Evolutionary conservation across 1,284 basidiomycete species (phyloP), one percentile per base, ranked within the genome.

Genomic region (Microbotryum saponariae): DNA sequence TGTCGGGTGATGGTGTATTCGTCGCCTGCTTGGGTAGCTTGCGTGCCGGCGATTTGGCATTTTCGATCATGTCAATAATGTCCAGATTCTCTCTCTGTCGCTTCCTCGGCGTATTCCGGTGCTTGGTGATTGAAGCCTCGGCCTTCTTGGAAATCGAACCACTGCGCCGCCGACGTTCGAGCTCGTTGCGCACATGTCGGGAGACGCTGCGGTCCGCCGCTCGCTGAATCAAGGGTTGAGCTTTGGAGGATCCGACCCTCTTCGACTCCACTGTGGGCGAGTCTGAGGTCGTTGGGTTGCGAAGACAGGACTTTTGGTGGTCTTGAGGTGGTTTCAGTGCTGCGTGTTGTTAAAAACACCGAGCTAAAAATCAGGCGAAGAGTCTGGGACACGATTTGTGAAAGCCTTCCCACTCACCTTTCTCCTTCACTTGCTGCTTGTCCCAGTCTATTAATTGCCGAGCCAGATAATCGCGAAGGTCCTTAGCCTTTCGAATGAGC

Each of bases 21-120:
- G 12, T 12, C 37, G 37, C 37, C 12, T 42, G 37, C 37, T 42
- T 42, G 37, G 37, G 12, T 42, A 6, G 37, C 16, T 42, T 42
- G 37, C 37, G 37, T 12, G 37, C 37, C 37, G 37, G 37, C 12
- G 37, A 5, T 18, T 42, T 42, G 37, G 37, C 37, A 42, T 42
- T 14, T 16, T 42, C 12, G 18, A 58, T 33, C 27, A 50, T 27
- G 37, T 54, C 31, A 47, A 55, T 50, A 23, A 31, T 49, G 27
- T 55, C 54, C 8, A 66, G 49, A 49, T 66, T 66, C 42, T 44
- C 16, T 37, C 54, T 59, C 56, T 63, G 62, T n/a, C 60, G 52
- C 31, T 60, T 62, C 47, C 65, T 51, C 23, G 65, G 48, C 48
- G 48, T 51, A 5, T 33, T 56, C 29, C 31, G 46, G 47, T 23